Evolutionary conservation across 2,329 filamentous ascomycete species (phyloP).

Genomic region (Ceratocystis diversiconidia): DNA sequence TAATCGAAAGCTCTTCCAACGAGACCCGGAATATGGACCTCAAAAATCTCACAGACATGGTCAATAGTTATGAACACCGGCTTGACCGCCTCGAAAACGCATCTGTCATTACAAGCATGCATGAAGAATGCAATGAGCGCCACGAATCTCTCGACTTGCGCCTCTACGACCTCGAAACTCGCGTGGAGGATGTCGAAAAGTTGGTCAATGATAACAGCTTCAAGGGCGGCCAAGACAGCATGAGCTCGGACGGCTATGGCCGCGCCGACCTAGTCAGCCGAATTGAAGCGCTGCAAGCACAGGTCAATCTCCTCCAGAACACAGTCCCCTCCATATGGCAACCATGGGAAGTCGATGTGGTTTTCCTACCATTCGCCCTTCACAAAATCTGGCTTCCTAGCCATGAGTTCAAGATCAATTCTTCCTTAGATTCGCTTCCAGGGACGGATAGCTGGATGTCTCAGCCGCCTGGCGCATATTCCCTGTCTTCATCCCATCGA

Average conservation of each 20-base stretch:
- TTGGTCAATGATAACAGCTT: conserved; percentile 30
- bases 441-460: conserved; percentile 42
- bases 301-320: conserved; percentile 43
- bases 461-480: conserved; percentile 31
- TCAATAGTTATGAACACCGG: conserved; percentile 48
- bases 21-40: conserved; percentile 27
- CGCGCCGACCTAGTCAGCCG: conserved; percentile 36
- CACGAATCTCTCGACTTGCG: conserved; percentile 53
- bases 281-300: conserved; percentile 36
- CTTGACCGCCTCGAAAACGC: conserved; percentile 55
- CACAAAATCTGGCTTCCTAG: conserved; percentile 41
- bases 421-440: conserved; percentile 22
- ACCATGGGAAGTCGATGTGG: conserved; percentile 63
- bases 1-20: not conserved
- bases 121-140: conserved; percentile 55
- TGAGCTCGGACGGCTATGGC: conserved; percentile 29
- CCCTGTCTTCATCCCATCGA: conserved; percentile 29
- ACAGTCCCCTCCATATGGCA: conserved; percentile 37
- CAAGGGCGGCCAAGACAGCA: conserved; percentile 27
- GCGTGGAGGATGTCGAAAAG: conserved; percentile 44
- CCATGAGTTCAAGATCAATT: conserved; percentile 33
- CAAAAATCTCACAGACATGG: conserved; percentile 35
- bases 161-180: conserved; percentile 53
- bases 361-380: conserved; percentile 56
- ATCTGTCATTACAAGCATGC: conserved; percentile 47